phyloP scores from a whole-genome alignment of 2,329 filamentous ascomycete genomes.

The Aureobasidium vineae region DNA sequence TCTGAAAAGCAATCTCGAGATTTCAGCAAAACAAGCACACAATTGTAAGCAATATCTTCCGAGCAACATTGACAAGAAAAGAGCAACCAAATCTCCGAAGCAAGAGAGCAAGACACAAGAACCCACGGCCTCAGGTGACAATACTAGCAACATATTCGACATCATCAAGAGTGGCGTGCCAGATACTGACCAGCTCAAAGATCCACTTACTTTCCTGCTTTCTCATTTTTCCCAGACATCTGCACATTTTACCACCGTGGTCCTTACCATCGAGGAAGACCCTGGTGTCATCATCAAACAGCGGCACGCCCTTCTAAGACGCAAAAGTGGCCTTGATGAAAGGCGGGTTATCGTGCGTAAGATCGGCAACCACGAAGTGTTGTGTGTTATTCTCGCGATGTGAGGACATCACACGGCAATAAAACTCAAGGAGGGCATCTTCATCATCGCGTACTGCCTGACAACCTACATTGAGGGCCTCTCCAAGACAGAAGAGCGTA shows the following conservation, averaged over 20 bases:
- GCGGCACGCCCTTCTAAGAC: conserved; percentile 46
- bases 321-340: conserved; percentile 51
- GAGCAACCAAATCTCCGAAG: background rate
- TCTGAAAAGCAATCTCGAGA: background rate
- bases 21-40: background rate
- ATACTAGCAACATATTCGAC: conserved; percentile 53
- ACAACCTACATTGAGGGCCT: conserved; percentile 55
- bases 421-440: conserved; percentile 59
- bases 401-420: conserved; percentile 59
- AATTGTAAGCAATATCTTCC: background rate
- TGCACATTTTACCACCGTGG: conserved; percentile 42
- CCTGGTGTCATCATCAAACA: conserved; percentile 48
- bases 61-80: background rate
- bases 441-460: conserved; percentile 50
- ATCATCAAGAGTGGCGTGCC: conserved; percentile 55
- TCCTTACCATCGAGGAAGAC: conserved; percentile 42
- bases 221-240: conserved; percentile 52
- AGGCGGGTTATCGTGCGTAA: conserved; percentile 60
- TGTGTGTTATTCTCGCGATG: conserved; percentile 57
- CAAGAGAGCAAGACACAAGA: background rate
- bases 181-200: conserved; percentile 51
- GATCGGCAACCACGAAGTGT: conserved; percentile 62
- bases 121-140: conserved; percentile 27
- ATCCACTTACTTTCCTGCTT: conserved; percentile 45
- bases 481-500: conserved; percentile 63